phyloP scores from a whole-genome alignment of 805 yeast species.

The Naumovozyma castellii region DNA sequence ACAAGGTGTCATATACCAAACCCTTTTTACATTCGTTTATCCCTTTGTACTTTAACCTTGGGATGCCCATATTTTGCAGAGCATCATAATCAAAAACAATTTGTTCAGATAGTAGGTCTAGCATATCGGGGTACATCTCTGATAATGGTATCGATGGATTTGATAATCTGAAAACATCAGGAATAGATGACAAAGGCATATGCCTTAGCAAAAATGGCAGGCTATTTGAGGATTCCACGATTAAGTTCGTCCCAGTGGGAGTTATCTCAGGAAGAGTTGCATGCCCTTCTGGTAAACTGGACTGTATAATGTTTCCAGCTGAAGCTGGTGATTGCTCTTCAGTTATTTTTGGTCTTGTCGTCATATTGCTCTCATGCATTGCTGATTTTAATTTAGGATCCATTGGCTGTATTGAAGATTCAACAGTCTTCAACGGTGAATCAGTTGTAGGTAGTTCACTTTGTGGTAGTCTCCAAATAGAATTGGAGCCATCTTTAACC shows the following conservation, averaged over 20 bases:
- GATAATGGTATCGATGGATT: conserved; percentile 17
- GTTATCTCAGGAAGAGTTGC: conserved; percentile 13
- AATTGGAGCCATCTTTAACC: conserved; percentile 15
- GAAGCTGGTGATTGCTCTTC: conserved; percentile 1
- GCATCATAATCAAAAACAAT: conserved; percentile 34
- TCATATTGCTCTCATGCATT: background rate
- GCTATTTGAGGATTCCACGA: conserved; percentile 40
- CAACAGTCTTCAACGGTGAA: conserved; percentile 14
- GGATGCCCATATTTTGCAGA: conserved; percentile 44
- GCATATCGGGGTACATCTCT: conserved; percentile 15
- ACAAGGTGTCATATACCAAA: conserved; percentile 15
- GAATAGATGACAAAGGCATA: conserved; percentile 54
- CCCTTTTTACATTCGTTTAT: conserved; percentile 15
- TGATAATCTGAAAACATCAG: conserved; percentile 35
- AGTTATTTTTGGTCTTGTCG: conserved; percentile 1
- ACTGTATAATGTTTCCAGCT: background rate
- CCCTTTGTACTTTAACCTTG: conserved; percentile 39
- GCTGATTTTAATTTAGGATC: background rate
- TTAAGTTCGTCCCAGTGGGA: conserved; percentile 7
- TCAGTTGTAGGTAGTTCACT: conserved; percentile 12
- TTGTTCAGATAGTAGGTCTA: conserved; percentile 24
- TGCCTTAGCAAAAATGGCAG: conserved; percentile 59
- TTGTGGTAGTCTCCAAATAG: conserved; percentile 23
- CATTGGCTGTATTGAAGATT: conserved; percentile 6
- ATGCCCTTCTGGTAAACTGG: conserved; percentile 9